These are phyloP conservation scores for Erodium moschatum DNA, from an alignment of 441 rosid genomes.

Conservation along the genomic window DNA sequence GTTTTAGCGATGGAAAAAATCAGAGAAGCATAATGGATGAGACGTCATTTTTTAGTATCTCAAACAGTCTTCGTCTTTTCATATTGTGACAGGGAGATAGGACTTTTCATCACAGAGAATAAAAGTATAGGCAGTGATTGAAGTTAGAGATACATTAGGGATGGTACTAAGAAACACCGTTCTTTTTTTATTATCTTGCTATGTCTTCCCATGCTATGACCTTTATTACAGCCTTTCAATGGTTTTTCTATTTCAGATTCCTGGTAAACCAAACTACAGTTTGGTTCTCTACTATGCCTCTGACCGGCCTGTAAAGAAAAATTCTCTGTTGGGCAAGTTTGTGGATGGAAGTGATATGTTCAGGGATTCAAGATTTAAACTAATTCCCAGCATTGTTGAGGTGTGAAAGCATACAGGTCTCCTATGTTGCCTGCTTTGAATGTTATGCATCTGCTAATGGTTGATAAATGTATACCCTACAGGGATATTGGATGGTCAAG, in stretches of 20 bases:
- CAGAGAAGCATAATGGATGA: not conserved
- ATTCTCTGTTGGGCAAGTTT: conserved; percentile 65
- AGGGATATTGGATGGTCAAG: conserved; percentile 98
- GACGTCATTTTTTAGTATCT: too few relatives aligned
- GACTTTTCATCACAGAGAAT: not conserved
- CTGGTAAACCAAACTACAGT: conserved; percentile 81
- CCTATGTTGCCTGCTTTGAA: not conserved
- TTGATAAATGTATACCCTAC: conserved; percentile 15
- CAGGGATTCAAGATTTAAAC: conserved; percentile 77
- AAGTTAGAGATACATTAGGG: not conserved
- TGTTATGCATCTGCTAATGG: conserved; percentile 2
- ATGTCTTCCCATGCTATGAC: conserved; percentile 11
- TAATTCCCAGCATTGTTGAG: conserved; percentile 80
- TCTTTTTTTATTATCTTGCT: not conserved
- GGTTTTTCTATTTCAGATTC: conserved; percentile 44
- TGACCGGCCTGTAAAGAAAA: conserved; percentile 59
- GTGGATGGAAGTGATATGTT: conserved; percentile 65
- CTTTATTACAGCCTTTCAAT: conserved; percentile 13
- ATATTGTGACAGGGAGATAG: not conserved
- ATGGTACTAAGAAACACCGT: not conserved
- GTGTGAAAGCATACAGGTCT: conserved; percentile 21
- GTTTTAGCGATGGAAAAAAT: not conserved
- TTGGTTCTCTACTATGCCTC: conserved; percentile 79
- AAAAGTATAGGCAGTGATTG: not conserved
- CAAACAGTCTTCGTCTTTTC: too few relatives aligned